Base-by-base conservation (phyloP, 495 filamentous ascomycete species). In the Penicillium antarcticum region DNA sequence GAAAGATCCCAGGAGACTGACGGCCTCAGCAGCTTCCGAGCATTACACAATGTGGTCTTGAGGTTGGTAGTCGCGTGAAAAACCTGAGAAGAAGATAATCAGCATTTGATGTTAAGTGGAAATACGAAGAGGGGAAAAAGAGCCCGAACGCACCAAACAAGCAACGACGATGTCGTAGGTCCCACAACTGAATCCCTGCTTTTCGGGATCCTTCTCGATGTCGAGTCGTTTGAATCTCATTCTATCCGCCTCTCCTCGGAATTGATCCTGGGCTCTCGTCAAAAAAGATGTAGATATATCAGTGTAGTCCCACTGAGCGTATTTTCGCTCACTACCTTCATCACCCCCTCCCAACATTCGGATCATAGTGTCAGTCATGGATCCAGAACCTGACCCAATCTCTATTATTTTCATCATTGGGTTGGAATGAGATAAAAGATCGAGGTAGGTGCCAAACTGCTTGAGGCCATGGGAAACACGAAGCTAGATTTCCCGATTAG, bases 131-230 rank as follows among this genome's bases (percentile, higher is more conserved):
- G 16, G 16, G 3, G 11, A 14, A 33, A 34, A 42, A n/a, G n/a
- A n/a, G n/a, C n/a, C n/a, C n/a, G n/a, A 36, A 39, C 53, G 14
- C 40, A 58, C 55, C 42, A 54, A 55, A 26, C 63, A 60, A 2
- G 77, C 78, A 19, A 81, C 51, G 11, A 83, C 59, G 9, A 83
- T 35, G 53, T 82, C 78, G 56, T 76, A 82, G 0, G 57, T 53
- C 6, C 57, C 72, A 10, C 44, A 48, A n/a, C 70, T 63, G 36
- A 79, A 75, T 2, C 73, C 78, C 53, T 82, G 78, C 12, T 43
- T 19, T 7, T 47, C 45, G 5, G 75, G 77, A 42, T 79, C 74
- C 34, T 67, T 49, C 37, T 74, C 67, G 36, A 79, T 75, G 42
- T 83, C 67, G 0, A 81, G 52, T 5, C 52, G 48, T 26, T 61